Conservation (phyloP, 1,139 yeast species). For the Candida neerlandica region DNA sequence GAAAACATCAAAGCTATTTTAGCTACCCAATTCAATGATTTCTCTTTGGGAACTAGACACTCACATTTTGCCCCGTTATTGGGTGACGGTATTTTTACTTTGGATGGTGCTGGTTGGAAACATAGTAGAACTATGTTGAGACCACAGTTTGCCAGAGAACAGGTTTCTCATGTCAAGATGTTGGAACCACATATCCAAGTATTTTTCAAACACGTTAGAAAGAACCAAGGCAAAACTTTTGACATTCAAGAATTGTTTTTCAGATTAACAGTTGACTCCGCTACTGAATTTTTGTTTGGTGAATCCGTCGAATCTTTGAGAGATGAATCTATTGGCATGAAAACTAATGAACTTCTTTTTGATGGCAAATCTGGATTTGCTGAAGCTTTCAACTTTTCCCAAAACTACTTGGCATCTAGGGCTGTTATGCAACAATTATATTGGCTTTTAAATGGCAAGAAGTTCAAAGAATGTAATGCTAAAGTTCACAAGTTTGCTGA, state of each 20-base stretch:
- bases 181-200: constrained; percentile 51
- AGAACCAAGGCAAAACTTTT: constrained; percentile 31
- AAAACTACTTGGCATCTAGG: constrained; percentile 39
- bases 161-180: constrained; percentile 50
- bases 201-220: constrained; percentile 35
- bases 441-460: constrained; percentile 30
- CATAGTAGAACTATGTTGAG: constrained; percentile 59
- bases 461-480: constrained; percentile 33
- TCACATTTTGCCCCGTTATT: constrained; percentile 43
- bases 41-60: constrained; percentile 53
- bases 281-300: constrained; percentile 63
- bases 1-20: constrained; percentile 44
- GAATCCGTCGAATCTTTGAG: constrained; percentile 48
- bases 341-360: constrained; percentile 17
- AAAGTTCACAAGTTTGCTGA: constrained; percentile 39
- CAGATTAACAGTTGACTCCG: constrained; percentile 56
- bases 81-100: constrained; percentile 62
- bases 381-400: constrained; percentile 44
- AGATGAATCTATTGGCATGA: constrained; percentile 26
- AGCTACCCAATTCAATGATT: constrained; percentile 52
- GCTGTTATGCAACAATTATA: constrained; percentile 38
- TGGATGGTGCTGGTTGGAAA: constrained; percentile 59
- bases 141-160: constrained; percentile 61
- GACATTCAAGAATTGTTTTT: constrained; percentile 55
- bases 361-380: constrained; percentile 45